A percentile compares a stretch with the other conserved stretches of the same genome.
phyloP scores from a whole-genome alignment of 371 early-diverging fungal genomes.

The Entomophthora muscae region DNA sequence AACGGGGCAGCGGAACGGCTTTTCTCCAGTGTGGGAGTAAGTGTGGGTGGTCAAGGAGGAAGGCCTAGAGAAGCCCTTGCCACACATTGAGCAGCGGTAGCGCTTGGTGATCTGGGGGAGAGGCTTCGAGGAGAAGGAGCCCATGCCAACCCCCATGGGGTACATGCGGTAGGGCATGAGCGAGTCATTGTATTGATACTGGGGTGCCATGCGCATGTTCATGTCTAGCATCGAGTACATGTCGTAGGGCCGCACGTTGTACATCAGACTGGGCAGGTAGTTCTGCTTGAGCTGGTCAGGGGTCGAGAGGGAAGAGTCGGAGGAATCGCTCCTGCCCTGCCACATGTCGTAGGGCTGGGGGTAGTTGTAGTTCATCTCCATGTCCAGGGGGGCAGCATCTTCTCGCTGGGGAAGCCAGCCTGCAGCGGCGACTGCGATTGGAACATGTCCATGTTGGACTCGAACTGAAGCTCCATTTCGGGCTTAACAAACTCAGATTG shows the following conservation, averaged over 20 bases:
- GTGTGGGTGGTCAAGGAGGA: conserved; percentile 22
- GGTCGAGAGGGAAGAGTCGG: background rate
- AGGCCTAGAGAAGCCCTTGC: conserved; percentile 54
- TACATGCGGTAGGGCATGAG: background rate
- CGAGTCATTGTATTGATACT: background rate
- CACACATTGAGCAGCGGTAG: conserved; percentile 47
- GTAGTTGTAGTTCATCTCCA: background rate
- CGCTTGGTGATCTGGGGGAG: conserved; percentile 10
- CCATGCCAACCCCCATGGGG: background rate
- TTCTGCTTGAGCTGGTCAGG: background rate
- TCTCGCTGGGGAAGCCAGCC: no score
- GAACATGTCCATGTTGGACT: no score
- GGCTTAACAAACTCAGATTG: no score
- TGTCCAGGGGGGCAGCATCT: background rate
- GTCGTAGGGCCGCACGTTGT: background rate
- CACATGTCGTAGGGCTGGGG: background rate
- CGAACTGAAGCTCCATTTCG: no score
- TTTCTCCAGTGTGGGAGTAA: conserved; percentile 22
- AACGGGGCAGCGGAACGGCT: conserved; percentile 18
- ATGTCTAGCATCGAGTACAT: background rate
- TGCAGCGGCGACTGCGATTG: no score
- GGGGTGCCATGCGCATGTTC: background rate
- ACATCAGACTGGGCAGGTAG: background rate
- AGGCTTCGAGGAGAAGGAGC: background rate
- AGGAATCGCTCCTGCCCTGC: background rate